Evolutionary conservation across 2,329 filamentous ascomycete species (phyloP), one percentile per base, ranked within the genome.

Genomic region (Coniochaeta sp.): DNA sequence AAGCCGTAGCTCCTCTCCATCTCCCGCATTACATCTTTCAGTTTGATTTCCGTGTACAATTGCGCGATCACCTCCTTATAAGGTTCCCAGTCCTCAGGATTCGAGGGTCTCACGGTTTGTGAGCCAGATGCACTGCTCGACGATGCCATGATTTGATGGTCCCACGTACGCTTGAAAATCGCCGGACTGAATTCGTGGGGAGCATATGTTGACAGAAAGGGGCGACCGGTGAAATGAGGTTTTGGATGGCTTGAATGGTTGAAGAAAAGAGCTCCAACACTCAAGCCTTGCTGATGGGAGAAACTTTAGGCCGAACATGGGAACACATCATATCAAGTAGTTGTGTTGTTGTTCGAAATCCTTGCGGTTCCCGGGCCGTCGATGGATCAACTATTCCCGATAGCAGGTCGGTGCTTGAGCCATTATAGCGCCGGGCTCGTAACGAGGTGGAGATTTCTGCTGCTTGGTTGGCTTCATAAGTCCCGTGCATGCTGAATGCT

Each of bases 1-100:
- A 72, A 72, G 50, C 47, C 58, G 56, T 71, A 66, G 0, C 59
- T 60, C 14, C 40, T 52, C 42, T 72, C 62, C 70, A 72, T 72
- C 40, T 74, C 70, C n/a, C 68, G 67, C 67, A 74, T 74, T 34
- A 73, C 73, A 12, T 74, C 69, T 32, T 73, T 72, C 19, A 75
- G 66, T 62, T 72, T 75, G 63, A 73, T 70, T 24, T 66, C 65
- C 38, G 63, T 67, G 62, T 72, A 72, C 8, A 71, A 63, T 19
- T 66, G 60, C 6, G 65, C 63, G 44, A 72, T 71, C 58, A 65
- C 57, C 6, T 65, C 66, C 6, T 65, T 64, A 60, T 69, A 71
- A 2, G 69, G 67, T 61, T 72, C 70, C 70, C 70, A 72, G 61
- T 72, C 70, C 55, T 71, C 69, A 9, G 69, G 59, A 59, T 66